Evolutionary conservation across 768 basidiomycete species (phyloP), one percentile per base, ranked within the genome.

Genomic region (Mycena floridula): DNA sequence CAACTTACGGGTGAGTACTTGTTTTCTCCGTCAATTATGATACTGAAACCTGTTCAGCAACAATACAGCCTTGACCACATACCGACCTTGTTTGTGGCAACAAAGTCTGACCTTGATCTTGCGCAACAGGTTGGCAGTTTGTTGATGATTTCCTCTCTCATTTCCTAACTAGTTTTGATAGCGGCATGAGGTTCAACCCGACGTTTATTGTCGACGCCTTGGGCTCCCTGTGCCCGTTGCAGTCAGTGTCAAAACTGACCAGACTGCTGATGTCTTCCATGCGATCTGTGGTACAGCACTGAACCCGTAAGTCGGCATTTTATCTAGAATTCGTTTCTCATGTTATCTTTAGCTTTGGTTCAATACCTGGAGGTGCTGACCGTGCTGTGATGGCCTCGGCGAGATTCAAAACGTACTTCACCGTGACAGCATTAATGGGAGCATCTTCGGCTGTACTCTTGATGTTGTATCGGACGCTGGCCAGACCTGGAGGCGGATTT

Each of bases 161-260:
- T 32, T 38, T 46, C 41, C 46, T 16, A 44, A 42, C 22, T 41
- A 32, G 50, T 42, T 35, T 46, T 47, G 46, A 16, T 58, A 96
- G 87, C 74, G 95, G 60, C 95, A 97, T 61, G 95, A 99, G 70
- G 94, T 98, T 18, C 95, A 99, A 58, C 95, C 95, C 27, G 95
- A 98, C 58, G 91, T 94, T 11, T 99, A 99, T 59, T 95, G 92
- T 60, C 73, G 93, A 59, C 74, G 91, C 48, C 65, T 97, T 41
- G 80, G 82, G 7, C 71, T 99, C n/a, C 89, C 87, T 50, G 91
- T 95, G 4, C 95, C 95, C 22, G 91, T 98, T 37, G 83, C 95
- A 2, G 91, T 98, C 23, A 94, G 90, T 61, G 84, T 94, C 36
- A 86, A 85, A 64, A 82, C 82, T 3, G 86, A 81, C 37, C 87